A percentile compares a stretch with the other conserved stretches of the same genome.
Conservation (phyloP, 2,329 filamentous ascomycete species). For the Paraphoma sp. region DNA sequence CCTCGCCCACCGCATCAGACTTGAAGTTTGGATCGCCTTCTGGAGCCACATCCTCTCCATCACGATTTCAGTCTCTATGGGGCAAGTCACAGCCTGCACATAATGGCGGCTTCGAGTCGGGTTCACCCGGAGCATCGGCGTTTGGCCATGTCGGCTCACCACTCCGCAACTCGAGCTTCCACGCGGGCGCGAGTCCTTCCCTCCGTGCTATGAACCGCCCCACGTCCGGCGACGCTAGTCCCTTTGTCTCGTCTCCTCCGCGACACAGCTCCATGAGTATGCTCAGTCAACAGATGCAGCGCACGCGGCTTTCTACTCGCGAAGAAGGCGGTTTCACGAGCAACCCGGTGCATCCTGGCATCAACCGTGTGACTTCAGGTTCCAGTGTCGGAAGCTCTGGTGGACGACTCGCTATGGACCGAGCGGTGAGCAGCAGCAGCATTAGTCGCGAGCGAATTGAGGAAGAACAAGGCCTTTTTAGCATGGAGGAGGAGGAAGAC, state of each 20-base stretch:
- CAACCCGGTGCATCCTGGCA: constrained; percentile 70
- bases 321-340: constrained; percentile 34
- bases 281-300: constrained; percentile 64
- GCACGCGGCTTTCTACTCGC: constrained; percentile 49
- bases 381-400: constrained; percentile 40
- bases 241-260: constrained; percentile 62
- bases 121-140: constrained; percentile 51
- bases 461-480: constrained; percentile 52
- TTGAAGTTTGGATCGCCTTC: constrained; percentile 59
- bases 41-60: constrained; percentile 62
- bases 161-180: constrained; percentile 66
- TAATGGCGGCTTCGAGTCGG: constrained; percentile 51
- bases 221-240: constrained; percentile 55
- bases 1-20: constrained; percentile 53
- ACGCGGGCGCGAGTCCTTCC: constrained; percentile 58
- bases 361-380: constrained; percentile 51
- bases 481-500: constrained; percentile 52
- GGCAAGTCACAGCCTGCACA: constrained; percentile 56
- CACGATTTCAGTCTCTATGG: constrained; percentile 67
- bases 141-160: constrained; percentile 71
- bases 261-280: constrained; percentile 66
- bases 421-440: constrained; percentile 49
- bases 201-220: constrained; percentile 59
- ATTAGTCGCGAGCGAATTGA: constrained; percentile 50
- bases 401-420: constrained; percentile 44